phyloP scores from a whole-genome alignment of 306 rosid genomes.

The Fragaria vesca region DNA sequence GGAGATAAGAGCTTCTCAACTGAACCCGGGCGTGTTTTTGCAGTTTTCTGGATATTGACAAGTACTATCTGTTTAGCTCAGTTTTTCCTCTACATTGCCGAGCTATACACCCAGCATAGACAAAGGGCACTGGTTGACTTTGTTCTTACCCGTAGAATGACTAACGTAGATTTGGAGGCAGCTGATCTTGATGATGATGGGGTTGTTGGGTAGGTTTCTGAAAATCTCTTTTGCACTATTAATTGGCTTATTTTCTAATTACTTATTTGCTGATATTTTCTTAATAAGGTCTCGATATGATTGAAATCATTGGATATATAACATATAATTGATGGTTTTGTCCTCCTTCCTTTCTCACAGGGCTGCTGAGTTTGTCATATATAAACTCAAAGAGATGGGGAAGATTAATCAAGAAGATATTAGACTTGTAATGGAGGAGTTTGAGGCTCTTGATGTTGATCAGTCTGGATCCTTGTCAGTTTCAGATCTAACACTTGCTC shows the following conservation, averaged over 20 bases:
- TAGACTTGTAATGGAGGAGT: constrained; percentile 63
- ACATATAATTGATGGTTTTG: neutral
- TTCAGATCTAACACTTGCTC: constrained; percentile 69
- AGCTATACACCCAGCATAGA: constrained; percentile 61
- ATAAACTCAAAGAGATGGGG: constrained; percentile 90
- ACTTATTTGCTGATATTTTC: neutral
- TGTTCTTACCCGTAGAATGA: constrained; percentile 59
- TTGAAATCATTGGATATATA: neutral
- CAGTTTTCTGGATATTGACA: constrained; percentile 73
- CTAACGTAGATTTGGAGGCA: constrained; percentile 66
- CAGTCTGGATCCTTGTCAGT: constrained; percentile 68
- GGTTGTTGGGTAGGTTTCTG: constrained; percentile 59
- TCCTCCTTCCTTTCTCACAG: constrained; percentile 27
- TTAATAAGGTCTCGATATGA: neutral
- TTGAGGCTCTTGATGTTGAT: constrained; percentile 86
- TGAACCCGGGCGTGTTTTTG: constrained; percentile 65
- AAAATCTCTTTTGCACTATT: neutral
- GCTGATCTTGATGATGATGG: constrained; percentile 83
- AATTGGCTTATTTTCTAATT: neutral
- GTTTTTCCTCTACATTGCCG: constrained; percentile 72
- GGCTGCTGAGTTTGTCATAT: constrained; percentile 71
- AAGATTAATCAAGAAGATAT: constrained; percentile 80
- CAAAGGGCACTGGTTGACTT: constrained; percentile 51
- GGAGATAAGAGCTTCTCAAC: constrained; percentile 90
- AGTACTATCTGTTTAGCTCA: constrained; percentile 74